phyloP scores from a whole-genome alignment of 108 stramenopile species.

The Conticribra guillardii region DNA sequence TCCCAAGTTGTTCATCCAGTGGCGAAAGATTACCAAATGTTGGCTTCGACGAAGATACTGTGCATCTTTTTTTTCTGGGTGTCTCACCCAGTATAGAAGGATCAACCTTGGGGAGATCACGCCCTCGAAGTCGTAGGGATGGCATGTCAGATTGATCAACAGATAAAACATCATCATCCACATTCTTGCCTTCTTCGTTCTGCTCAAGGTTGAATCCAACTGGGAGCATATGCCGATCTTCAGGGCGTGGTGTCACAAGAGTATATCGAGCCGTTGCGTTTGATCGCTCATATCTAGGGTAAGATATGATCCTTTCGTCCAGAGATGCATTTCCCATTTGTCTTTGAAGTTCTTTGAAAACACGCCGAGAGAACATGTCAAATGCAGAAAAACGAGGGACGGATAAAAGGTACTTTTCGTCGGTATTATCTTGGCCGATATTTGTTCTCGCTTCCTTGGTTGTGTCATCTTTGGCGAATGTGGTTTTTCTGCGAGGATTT shows the following conservation, averaged over 20 bases:
- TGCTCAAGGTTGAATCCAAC: slow-evolving; percentile 64
- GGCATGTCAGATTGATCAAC: slow-evolving; percentile 49
- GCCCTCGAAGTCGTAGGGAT: slow-evolving; percentile 69
- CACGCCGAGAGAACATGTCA: slow-evolving; percentile 60
- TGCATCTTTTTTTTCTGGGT: slow-evolving; percentile 11
- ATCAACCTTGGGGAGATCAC: slow-evolving; percentile 58
- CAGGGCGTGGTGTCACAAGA: slow-evolving; percentile 58
- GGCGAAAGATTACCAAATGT: not conserved
- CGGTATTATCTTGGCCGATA: not conserved
- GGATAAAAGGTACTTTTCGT: slow-evolving; percentile 63
- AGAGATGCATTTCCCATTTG: slow-evolving; percentile 2
- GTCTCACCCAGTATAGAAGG: slow-evolving; percentile 39
- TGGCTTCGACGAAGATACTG: slow-evolving; percentile 9
- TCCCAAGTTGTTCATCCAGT: not conserved
- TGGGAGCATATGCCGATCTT: slow-evolving; percentile 51
- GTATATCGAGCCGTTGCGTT: slow-evolving; percentile 58
- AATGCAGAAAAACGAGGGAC: slow-evolving; percentile 86
- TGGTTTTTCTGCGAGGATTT: slow-evolving; percentile 19
- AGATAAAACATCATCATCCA: slow-evolving; percentile 9
- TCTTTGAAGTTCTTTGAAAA: slow-evolving; percentile 45
- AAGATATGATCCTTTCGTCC: slow-evolving; percentile 40
- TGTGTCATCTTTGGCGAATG: not conserved
- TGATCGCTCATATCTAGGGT: slow-evolving; percentile 77
- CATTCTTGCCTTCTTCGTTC: slow-evolving; percentile 3
- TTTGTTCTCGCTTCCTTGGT: not conserved